Conservation (phyloP, 2,329 filamentous ascomycete genomes). For the Bertia moriformis region DNA sequence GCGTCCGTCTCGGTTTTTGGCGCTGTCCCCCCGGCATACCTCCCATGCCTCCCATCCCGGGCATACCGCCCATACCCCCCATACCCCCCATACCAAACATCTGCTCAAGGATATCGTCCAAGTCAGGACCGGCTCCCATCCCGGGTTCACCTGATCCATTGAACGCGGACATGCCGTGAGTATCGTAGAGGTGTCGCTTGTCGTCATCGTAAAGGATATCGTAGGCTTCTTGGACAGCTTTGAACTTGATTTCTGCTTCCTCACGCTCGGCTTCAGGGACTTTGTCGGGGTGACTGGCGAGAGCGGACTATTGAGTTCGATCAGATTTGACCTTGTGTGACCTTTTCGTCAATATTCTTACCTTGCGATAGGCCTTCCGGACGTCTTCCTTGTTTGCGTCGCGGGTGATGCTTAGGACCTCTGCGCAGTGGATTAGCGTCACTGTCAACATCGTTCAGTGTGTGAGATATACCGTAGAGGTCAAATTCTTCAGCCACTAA, state of each 20-base stretch:
- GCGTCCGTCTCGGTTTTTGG: constrained; percentile 49
- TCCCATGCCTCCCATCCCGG: neutral
- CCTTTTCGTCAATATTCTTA: too few species aligned
- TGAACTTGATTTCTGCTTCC: constrained; percentile 83
- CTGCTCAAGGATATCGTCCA: constrained; percentile 83
- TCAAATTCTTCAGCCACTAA: constrained; percentile 29
- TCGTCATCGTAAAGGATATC: constrained; percentile 95
- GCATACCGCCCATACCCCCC: neutral
- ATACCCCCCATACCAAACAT: constrained; percentile 66
- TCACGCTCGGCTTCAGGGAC: constrained; percentile 73
- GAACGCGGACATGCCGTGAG: constrained; percentile 90
- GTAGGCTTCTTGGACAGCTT: constrained; percentile 83
- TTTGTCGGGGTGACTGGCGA: constrained; percentile 89
- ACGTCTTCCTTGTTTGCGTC: constrained; percentile 65
- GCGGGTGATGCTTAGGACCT: constrained; percentile 63
- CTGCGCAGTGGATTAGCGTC: constrained; percentile 32
- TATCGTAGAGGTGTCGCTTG: constrained; percentile 81
- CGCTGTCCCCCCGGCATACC: neutral
- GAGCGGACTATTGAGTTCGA: constrained; percentile 47
- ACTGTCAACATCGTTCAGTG: neutral
- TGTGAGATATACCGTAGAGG: constrained; percentile 41
- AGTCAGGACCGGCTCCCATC: constrained; percentile 44
- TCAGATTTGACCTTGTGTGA: constrained; percentile 6
- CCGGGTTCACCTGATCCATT: constrained; percentile 57
- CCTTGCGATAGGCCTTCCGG: constrained; percentile 94